These are phyloP conservation scores for Aphanomyces astaci DNA, from an alignment of 352 stramenopile genomes.

Conservation along the genomic window DNA sequence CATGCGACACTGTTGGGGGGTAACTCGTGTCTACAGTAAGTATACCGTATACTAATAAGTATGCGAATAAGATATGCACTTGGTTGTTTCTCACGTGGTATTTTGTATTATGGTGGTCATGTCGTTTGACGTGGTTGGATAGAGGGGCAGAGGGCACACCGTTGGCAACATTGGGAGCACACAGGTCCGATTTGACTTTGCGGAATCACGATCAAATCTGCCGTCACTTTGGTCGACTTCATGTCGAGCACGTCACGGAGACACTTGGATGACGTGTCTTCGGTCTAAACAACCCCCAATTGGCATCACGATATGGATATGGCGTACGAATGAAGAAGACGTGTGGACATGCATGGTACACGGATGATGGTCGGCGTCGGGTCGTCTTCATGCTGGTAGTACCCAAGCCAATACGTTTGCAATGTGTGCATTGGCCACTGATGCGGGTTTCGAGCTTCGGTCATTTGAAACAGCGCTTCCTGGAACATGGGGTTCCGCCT, in stretches of 20 bases:
- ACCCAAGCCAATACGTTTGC: constrained; percentile 74
- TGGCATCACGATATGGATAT: too few species aligned
- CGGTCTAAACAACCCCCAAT: not conserved
- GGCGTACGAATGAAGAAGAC: too few species aligned
- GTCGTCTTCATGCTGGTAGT: constrained; percentile 41
- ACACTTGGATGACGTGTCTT: not conserved
- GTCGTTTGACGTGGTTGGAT: not conserved
- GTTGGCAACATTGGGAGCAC: constrained; percentile 58
- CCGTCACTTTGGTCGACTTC: constrained; percentile 22
- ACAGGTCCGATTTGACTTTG: constrained; percentile 73
- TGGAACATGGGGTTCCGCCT: constrained; percentile 66
- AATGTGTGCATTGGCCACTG: constrained; percentile 48
- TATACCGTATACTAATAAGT: too few species aligned
- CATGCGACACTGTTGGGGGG: too few species aligned
- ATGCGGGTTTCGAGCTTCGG: constrained; percentile 50
- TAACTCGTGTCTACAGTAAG: too few species aligned
- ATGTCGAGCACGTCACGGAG: constrained; percentile 19
- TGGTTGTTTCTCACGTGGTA: not conserved
- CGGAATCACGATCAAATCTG: constrained; percentile 62
- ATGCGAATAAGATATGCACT: not conserved
- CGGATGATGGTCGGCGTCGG: constrained; percentile 36
- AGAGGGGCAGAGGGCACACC: constrained; percentile 39
- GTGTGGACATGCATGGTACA: constrained; percentile 27
- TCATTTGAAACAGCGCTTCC: constrained; percentile 59
- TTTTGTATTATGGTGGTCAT: not conserved